Conservation (phyloP, 805 yeast genomes). For the Candida wancherniae region DNA sequence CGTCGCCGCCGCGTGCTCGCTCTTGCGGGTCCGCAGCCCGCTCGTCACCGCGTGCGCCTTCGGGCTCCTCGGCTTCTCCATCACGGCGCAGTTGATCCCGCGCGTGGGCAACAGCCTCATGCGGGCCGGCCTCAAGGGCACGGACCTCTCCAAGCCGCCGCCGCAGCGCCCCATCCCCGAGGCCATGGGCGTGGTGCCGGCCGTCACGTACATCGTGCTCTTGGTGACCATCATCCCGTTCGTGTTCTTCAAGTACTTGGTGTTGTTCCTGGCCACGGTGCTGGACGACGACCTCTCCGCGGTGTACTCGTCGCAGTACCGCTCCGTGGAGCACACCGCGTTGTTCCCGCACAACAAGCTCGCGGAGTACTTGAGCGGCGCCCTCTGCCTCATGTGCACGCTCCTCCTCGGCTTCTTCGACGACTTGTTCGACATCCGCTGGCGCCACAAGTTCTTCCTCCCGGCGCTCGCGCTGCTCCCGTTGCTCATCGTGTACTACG, state of each 20-base stretch:
- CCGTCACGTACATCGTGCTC: conserved; percentile 71
- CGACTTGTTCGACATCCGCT: conserved; percentile 90
- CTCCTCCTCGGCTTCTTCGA: conserved; percentile 85
- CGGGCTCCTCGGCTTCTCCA: conserved; percentile 58
- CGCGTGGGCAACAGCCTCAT: conserved; percentile 60
- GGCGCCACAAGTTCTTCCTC: conserved; percentile 95
- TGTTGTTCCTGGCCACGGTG: conserved; percentile 38
- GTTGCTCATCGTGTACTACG: conserved; percentile 81
- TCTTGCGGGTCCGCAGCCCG: conserved; percentile 35
- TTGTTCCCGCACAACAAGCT: conserved; percentile 77
- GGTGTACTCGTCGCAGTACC: conserved; percentile 33
- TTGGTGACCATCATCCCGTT: conserved; percentile 88
- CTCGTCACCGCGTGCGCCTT: conserved; percentile 62
- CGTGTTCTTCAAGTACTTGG: conserved; percentile 68
- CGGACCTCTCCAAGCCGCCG: conserved; percentile 74
- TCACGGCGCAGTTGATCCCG: conserved; percentile 63
- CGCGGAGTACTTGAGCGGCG: conserved; percentile 80
- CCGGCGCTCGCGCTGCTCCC: conserved; percentile 96
- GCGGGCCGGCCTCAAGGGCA: conserved; percentile 77
- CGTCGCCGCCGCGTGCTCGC: conserved; percentile 10
- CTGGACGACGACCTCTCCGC: conserved; percentile 31
- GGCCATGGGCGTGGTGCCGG: conserved; percentile 86
- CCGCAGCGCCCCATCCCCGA: conserved; percentile 71
- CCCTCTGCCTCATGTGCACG: conserved; percentile 79
- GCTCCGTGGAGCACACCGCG: conserved; percentile 24